phyloP scores from a whole-genome alignment of 139 green algal species.

The Marvania coccoides region DNA sequence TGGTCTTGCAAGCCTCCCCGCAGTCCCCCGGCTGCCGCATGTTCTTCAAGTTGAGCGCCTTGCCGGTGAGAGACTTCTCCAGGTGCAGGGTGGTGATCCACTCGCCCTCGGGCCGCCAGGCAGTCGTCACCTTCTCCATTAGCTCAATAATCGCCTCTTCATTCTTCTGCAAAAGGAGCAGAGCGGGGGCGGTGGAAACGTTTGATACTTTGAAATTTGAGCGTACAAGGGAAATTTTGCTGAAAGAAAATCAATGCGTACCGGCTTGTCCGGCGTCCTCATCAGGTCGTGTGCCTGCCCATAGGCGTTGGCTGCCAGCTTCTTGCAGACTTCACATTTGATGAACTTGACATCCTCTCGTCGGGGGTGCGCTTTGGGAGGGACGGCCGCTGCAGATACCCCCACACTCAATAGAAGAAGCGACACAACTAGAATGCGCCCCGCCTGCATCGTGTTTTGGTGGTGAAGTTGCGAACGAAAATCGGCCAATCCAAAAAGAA shows the following conservation, averaged over 20 bases:
- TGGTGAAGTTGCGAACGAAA: no score
- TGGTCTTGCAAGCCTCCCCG: constrained; percentile 65
- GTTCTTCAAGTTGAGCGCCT: constrained; percentile 23
- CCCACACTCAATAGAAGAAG: no score
- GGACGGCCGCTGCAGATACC: no score
- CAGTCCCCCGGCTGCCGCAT: constrained; percentile 39
- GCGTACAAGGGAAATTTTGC: no score
- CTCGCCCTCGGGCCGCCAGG: constrained; percentile 50
- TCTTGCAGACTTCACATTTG: constrained; percentile 40
- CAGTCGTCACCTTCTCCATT: constrained; percentile 64
- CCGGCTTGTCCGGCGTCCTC: no score
- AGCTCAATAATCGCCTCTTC: constrained; percentile 46
- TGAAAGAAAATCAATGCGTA: no score
- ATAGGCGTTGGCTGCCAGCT: constrained; percentile 35
- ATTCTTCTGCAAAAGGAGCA: not conserved
- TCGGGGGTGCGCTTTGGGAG: constrained; percentile 7
- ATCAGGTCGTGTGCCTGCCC: constrained; percentile 24
- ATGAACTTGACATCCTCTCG: constrained; percentile 27
- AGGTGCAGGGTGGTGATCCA: constrained; percentile 75
- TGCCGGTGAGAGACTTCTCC: constrained; percentile 33
- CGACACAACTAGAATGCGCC: no score
- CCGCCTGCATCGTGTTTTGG: no score
- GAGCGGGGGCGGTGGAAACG: no score
- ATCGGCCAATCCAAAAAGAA: no score
- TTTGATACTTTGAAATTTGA: no score